These are phyloP conservation scores for Emmonsia crescens DNA, from an alignment of 2,329 filamentous ascomycete species.

Conservation along the genomic window DNA sequence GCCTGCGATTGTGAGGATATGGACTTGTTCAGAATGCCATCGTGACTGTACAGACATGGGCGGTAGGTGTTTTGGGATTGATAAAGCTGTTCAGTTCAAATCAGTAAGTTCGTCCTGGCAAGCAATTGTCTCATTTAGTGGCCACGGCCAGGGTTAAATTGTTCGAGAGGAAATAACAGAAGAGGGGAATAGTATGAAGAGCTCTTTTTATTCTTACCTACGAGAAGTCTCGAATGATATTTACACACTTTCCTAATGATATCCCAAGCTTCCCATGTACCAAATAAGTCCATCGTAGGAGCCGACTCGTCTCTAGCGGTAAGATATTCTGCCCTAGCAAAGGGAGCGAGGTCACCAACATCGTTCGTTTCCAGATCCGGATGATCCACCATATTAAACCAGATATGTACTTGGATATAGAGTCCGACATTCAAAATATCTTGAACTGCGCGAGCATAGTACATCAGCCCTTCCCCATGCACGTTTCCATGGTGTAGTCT, in stretches of 20 bases:
- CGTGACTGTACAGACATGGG: slow-evolving; percentile 44
- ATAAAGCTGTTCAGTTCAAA: slow-evolving; percentile 36
- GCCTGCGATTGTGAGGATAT: slow-evolving; percentile 43
- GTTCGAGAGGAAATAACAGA: neutral
- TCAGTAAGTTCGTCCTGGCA: slow-evolving; percentile 8
- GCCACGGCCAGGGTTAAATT: neutral
- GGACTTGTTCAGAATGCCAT: slow-evolving; percentile 54
- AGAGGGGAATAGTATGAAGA: neutral
- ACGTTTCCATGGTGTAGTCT: slow-evolving; percentile 48
- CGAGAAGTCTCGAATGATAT: slow-evolving; percentile 68
- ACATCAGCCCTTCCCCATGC: slow-evolving; percentile 44
- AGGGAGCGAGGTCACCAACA: slow-evolving; percentile 35
- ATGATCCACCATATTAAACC: slow-evolving; percentile 73
- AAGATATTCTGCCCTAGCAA: slow-evolving; percentile 33
- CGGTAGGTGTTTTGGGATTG: slow-evolving; percentile 51
- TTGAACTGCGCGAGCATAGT: slow-evolving; percentile 74
- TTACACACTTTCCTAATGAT: slow-evolving; percentile 72
- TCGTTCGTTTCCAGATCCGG: slow-evolving; percentile 43
- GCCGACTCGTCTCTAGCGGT: slow-evolving; percentile 16
- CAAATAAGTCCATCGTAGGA: slow-evolving; percentile 57
- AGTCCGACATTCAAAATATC: slow-evolving; percentile 65
- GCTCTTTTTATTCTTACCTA: slow-evolving; percentile 55
- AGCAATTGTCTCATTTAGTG: neutral
- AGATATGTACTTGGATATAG: slow-evolving; percentile 69
- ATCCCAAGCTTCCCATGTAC: slow-evolving; percentile 91